Conservation (phyloP, 177 flowering plant species). For the Vitis hybrid region DNA sequence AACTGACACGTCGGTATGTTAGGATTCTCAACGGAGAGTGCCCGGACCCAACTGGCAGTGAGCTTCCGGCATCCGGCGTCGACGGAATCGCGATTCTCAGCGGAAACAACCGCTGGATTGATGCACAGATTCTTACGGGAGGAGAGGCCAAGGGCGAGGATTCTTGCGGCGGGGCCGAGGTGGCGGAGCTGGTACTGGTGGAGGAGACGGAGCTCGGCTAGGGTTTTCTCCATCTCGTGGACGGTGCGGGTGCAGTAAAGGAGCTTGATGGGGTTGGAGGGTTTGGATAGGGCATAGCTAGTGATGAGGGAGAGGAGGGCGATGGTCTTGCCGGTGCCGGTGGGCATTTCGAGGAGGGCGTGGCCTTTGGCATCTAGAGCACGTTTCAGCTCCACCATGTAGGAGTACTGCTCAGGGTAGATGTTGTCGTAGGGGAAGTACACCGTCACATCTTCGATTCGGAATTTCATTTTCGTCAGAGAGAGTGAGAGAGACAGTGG, state of each 20-base stretch:
- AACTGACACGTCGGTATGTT: conserved; percentile 61
- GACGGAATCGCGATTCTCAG: conserved; percentile 81
- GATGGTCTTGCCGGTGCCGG: conserved; percentile 98
- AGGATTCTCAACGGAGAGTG: conserved; percentile 64
- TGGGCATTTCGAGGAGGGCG: conserved; percentile 96
- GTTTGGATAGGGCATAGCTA: conserved; percentile 67
- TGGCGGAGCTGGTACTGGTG: conserved; percentile 61
- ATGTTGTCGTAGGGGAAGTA: conserved; percentile 96
- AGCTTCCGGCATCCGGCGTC: conserved; percentile 88
- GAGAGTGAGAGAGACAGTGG: neutral
- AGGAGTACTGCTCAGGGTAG: conserved; percentile 90
- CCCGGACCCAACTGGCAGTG: conserved; percentile 94
- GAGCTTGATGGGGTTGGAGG: conserved; percentile 67
- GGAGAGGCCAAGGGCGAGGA: conserved; percentile 85
- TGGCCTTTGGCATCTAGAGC: conserved; percentile 94
- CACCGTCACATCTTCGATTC: conserved; percentile 84
- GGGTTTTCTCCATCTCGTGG: conserved; percentile 99
- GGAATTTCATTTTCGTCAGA: conserved; percentile 66
- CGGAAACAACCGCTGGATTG: conserved; percentile 65
- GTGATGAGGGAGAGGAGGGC: conserved; percentile 93
- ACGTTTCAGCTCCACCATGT: conserved; percentile 94
- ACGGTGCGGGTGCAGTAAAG: conserved; percentile 99
- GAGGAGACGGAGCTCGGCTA: conserved; percentile 77
- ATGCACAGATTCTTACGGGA: conserved; percentile 94
- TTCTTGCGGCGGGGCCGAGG: conserved; percentile 59